These are phyloP conservation scores for Calocybe cyanea DNA, from an alignment of 768 basidiomycete genomes.

Conservation along the genomic window DNA sequence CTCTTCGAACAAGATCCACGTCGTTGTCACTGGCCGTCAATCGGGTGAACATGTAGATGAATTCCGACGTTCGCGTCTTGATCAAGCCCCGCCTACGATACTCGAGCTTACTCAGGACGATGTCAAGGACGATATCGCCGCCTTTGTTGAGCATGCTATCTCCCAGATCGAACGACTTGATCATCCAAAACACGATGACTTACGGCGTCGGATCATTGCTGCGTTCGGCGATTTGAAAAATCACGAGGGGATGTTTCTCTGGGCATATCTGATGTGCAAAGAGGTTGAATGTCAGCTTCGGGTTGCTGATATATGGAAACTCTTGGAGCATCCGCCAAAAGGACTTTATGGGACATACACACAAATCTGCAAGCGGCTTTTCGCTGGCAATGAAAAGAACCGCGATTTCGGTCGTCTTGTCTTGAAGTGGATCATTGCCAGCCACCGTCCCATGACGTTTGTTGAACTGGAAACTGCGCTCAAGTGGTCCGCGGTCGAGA, in stretches of 20 bases:
- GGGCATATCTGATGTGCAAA: constrained; percentile 3
- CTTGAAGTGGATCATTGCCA: background rate
- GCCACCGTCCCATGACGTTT: too few relatives aligned
- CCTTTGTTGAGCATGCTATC: background rate
- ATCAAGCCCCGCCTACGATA: too few relatives aligned
- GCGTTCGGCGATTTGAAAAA: constrained; percentile 2
- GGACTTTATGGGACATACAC: too few relatives aligned
- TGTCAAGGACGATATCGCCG: too few relatives aligned
- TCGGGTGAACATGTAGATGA: constrained; percentile 6
- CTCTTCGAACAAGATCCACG: background rate
- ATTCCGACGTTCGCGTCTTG: background rate
- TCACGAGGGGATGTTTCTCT: too few relatives aligned
- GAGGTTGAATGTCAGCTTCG: background rate
- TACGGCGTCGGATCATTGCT: background rate
- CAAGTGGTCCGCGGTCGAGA: background rate
- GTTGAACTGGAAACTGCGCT: background rate
- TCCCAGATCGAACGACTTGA: constrained; percentile 2
- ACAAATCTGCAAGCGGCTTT: constrained; percentile 1
- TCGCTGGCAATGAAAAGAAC: background rate
- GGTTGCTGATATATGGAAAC: constrained; percentile 1
- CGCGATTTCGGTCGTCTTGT: constrained; percentile 1
- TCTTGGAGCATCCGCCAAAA: constrained; percentile 6
- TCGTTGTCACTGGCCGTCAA: constrained; percentile 1
- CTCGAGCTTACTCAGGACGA: constrained; percentile 4
- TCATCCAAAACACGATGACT: background rate